phyloP scores from a whole-genome alignment of 1,284 basidiomycete species.

The Tranzscheliella williamsii region DNA sequence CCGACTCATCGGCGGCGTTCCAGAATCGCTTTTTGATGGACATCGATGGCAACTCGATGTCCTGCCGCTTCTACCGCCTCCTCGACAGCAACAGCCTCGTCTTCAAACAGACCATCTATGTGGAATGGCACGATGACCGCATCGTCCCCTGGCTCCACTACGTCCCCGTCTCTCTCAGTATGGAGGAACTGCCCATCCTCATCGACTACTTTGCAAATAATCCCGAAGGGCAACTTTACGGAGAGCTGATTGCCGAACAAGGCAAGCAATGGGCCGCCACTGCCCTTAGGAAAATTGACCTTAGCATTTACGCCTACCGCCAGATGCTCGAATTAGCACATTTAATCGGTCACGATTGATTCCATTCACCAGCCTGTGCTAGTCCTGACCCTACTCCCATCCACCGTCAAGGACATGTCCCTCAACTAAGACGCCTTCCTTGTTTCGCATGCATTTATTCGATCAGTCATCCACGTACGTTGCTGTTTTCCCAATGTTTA shows the following conservation, averaged over 20 bases:
- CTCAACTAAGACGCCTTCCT: no score
- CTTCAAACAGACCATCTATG: slow-evolving; percentile 28
- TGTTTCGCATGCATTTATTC: no score
- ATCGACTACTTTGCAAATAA: slow-evolving; percentile 22
- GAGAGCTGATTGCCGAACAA: slow-evolving; percentile 5
- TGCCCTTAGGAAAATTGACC: slow-evolving; percentile 14
- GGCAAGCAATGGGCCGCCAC: slow-evolving; percentile 4
- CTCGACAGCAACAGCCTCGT: slow-evolving; percentile 34
- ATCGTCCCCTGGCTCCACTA: slow-evolving; percentile 28
- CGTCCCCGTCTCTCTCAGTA: slow-evolving; percentile 10
- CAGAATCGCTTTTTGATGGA: slow-evolving; percentile 23
- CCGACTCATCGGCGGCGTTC: slow-evolving; percentile 1
- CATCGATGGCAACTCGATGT: slow-evolving; percentile 28
- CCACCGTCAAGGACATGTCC: no score
- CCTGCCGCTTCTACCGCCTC: slow-evolving; percentile 22
- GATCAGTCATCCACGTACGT: no score
- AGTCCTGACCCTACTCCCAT: no score
- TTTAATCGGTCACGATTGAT: slow-evolving; percentile 17
- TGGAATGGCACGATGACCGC: slow-evolving; percentile 26
- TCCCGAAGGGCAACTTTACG: slow-evolving; percentile 3
- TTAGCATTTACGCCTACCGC: slow-evolving; percentile 14
- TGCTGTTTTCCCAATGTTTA: no score
- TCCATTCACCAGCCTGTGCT: no score
- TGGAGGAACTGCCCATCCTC: slow-evolving; percentile 21
- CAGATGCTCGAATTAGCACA: slow-evolving; percentile 21